phyloP scores from a whole-genome alignment of 148 eudicot genomes.

The Vaccinium vitisidaea region DNA sequence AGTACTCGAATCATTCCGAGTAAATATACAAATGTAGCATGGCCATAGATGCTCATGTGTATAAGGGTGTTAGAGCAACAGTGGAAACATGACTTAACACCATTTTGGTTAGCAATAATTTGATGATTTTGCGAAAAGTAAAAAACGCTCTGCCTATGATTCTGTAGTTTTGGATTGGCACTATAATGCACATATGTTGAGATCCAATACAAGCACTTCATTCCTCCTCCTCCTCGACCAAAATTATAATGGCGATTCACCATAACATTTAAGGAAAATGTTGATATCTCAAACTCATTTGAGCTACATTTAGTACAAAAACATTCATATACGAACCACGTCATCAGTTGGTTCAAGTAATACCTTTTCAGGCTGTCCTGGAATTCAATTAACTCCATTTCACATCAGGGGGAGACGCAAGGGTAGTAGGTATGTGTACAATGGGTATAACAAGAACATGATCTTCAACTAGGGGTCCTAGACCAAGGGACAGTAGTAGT shows the following conservation, averaged over 20 bases:
- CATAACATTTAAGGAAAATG: background rate
- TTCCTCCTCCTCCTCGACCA: background rate
- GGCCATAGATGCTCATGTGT: too few relatives aligned
- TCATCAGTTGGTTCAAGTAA: constrained; percentile 38
- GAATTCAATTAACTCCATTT: constrained; percentile 57
- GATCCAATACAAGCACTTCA: background rate
- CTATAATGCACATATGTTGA: background rate
- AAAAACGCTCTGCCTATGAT: background rate
- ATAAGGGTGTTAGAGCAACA: too few relatives aligned
- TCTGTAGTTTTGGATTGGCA: background rate
- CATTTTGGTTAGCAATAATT: background rate
- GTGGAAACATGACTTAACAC: background rate
- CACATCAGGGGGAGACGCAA: constrained; percentile 61
- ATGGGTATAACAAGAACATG: constrained; percentile 80
- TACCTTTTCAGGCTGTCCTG: constrained; percentile 62
- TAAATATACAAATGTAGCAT: too few relatives aligned
- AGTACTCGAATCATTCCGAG: background rate
- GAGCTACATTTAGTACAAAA: background rate
- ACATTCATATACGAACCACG: background rate
- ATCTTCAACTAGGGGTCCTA: constrained; percentile 87
- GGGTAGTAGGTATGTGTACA: constrained; percentile 69
- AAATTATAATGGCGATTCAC: constrained; percentile 3
- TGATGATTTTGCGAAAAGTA: background rate
- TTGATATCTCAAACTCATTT: background rate
- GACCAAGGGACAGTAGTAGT: constrained; percentile 74